Evolutionary conservation across 495 filamentous ascomycete genomes (phyloP).

Genomic region (Penicillium ochrochloron): DNA sequence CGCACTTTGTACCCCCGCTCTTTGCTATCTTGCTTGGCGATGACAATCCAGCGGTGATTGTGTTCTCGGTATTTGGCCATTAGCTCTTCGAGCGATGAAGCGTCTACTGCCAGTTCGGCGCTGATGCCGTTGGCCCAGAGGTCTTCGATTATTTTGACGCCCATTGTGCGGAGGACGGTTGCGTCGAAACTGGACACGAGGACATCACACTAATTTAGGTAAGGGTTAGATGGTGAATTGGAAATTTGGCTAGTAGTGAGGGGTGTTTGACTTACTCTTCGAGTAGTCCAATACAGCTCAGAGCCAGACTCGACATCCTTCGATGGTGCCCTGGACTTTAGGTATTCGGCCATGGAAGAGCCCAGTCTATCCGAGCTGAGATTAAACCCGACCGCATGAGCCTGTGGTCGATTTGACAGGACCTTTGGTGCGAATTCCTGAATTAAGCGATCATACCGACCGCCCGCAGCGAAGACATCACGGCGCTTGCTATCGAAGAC

Average conservation of each 20-base stretch:
- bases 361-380: slow-evolving; percentile 84
- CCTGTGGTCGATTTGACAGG: slow-evolving; percentile 43
- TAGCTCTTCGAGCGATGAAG: slow-evolving; percentile 74
- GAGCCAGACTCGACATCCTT: slow-evolving; percentile 62
- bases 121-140: slow-evolving; percentile 85
- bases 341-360: slow-evolving; percentile 65
- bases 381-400: slow-evolving; percentile 89
- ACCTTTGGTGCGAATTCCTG: slow-evolving; percentile 50
- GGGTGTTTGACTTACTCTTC: slow-evolving; percentile 59
- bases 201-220: slow-evolving; percentile 73
- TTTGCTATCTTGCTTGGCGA: slow-evolving; percentile 78
- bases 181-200: slow-evolving; percentile 86
- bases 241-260: neutral
- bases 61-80: slow-evolving; percentile 69
- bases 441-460: slow-evolving; percentile 89
- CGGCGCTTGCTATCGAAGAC: slow-evolving; percentile 82
- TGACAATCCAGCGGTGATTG: slow-evolving; percentile 83
- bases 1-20: slow-evolving; percentile 76
- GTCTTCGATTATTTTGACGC: slow-evolving; percentile 74
- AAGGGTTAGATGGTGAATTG: slow-evolving; percentile 17
- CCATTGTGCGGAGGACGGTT: slow-evolving; percentile 70
- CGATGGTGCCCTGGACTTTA: slow-evolving; percentile 66
- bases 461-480: slow-evolving; percentile 91
- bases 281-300: slow-evolving; percentile 62
- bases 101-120: slow-evolving; percentile 84